These are phyloP conservation scores for Bimuria novae-zelandiae DNA, from an alignment of 2,329 filamentous ascomycete species.

Conservation along the genomic window DNA sequence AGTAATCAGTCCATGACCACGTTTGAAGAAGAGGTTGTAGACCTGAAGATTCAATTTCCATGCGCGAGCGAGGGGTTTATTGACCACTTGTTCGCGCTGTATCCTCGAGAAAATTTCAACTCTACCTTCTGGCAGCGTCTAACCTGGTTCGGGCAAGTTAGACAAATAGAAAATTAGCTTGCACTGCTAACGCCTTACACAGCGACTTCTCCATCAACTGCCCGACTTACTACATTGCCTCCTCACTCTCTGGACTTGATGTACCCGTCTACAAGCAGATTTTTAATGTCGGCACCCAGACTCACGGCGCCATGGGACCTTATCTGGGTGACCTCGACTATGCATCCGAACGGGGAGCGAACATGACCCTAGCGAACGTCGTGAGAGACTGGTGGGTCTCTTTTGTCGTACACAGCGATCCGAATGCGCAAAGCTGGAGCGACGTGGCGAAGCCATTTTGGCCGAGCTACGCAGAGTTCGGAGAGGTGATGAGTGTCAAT, in stretches of 20 bases:
- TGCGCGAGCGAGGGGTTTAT: slow-evolving; percentile 40
- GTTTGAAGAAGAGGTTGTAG: slow-evolving; percentile 30
- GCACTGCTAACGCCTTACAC: background rate
- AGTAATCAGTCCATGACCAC: slow-evolving; percentile 35
- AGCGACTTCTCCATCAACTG: slow-evolving; percentile 46
- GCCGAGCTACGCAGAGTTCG: slow-evolving; percentile 30
- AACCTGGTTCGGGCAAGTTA: slow-evolving; percentile 40
- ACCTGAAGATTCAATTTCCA: slow-evolving; percentile 40
- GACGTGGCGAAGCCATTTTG: slow-evolving; percentile 29
- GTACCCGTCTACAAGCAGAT: slow-evolving; percentile 39
- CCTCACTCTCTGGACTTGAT: slow-evolving; percentile 23
- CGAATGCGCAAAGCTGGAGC: slow-evolving; percentile 34
- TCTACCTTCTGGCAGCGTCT: slow-evolving; percentile 45
- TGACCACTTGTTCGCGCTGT: slow-evolving; percentile 41
- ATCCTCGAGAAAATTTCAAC: slow-evolving; percentile 39
- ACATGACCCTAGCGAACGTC: slow-evolving; percentile 38
- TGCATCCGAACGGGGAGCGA: slow-evolving; percentile 21
- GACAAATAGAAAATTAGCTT: no score
- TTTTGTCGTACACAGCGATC: slow-evolving; percentile 42
- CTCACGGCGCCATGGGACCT: slow-evolving; percentile 35
- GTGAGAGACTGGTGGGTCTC: slow-evolving; percentile 42
- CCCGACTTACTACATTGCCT: slow-evolving; percentile 40
- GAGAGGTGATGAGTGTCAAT: slow-evolving; percentile 14
- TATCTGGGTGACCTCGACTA: slow-evolving; percentile 26
- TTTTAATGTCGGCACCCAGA: slow-evolving; percentile 42